Base-by-base conservation (phyloP, 768 basidiomycete species). In the Kwoniella pini region DNA sequence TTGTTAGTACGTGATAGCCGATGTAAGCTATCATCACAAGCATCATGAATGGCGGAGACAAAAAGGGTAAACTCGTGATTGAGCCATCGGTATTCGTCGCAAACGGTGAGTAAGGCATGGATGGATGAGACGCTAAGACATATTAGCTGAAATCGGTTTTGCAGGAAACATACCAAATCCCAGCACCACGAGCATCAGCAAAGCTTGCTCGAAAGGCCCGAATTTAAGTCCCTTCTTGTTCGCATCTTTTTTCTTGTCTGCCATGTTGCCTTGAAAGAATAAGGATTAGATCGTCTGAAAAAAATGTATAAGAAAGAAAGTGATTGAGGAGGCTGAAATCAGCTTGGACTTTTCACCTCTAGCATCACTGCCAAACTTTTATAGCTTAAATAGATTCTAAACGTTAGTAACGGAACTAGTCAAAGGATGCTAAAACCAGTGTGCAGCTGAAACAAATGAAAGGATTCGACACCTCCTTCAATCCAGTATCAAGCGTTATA, bases 1-100 rank as follows among this genome's bases (percentile, higher is more conserved):
- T 54, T 17, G 63, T 56, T 6, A 78, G 62, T 1, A 78, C 52
- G 30, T 72, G 65, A 51, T 74, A 78, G 3, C 77, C 77, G 6
- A 68, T 51, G 39, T 77, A 78, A 1, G 73, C 75, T 3, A 78
- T 57, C 15, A 76, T 53, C 6, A 77, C 60, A 1, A 78, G 59
- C 69, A 75, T 71, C 17, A 76, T 69, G 4, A 76, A 52, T 6
- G 72, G 70, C 7, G 77, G 77, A 0, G 72, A 65, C 45, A 77
- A 55, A 9, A 77, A 58, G 0, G 73, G 74, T 13, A 71, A 43
- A 27, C 21, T 62, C 59, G 31, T 70, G 50, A 50, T 44, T 42
- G 28, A 63, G n/a, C 63, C 65, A 10, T 55, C 61, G 12, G 36
- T 28, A 19, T 52, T 57, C 17, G 54, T 30, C 31, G 43, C 31